Percentiles rank a stretch among this genome's conserved stretches.
Conservation (phyloP, 805 yeast genomes). For the Komagataella populi region DNA sequence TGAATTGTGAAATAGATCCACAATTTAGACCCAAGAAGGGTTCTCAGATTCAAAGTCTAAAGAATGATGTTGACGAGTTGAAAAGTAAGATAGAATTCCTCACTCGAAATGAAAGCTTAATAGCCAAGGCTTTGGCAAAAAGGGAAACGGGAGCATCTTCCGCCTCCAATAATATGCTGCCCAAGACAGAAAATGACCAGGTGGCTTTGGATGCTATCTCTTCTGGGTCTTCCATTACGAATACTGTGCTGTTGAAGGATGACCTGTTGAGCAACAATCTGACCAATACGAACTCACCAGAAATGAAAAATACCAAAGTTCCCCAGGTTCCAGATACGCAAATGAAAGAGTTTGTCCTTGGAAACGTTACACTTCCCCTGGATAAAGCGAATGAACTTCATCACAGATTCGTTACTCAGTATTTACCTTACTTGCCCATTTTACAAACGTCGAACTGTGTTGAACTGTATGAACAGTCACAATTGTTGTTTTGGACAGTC, state of each 20-base stretch:
- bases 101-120: constrained; percentile 50
- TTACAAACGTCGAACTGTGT: constrained; percentile 56
- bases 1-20: constrained; percentile 82
- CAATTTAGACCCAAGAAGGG: constrained; percentile 87
- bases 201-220: not conserved
- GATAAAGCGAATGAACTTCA: constrained; percentile 65
- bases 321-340: not conserved
- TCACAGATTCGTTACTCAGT: constrained; percentile 47
- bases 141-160: constrained; percentile 5
- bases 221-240: not conserved
- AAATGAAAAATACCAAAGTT: not conserved
- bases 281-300: not conserved
- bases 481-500: constrained; percentile 81
- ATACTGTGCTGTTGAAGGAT: not conserved
- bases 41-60: constrained; percentile 70
- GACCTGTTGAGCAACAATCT: not conserved
- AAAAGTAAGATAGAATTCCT: constrained; percentile 58
- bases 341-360: constrained; percentile 50
- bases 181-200: not conserved
- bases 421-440: constrained; percentile 71
- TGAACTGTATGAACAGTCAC: constrained; percentile 73
- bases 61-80: constrained; percentile 76
- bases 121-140: constrained; percentile 47
- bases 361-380: constrained; percentile 56
- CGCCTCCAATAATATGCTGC: constrained; percentile 1